Conservation (phyloP, 2,329 filamentous ascomycete species). For the Sclerotinia glacialis region DNA sequence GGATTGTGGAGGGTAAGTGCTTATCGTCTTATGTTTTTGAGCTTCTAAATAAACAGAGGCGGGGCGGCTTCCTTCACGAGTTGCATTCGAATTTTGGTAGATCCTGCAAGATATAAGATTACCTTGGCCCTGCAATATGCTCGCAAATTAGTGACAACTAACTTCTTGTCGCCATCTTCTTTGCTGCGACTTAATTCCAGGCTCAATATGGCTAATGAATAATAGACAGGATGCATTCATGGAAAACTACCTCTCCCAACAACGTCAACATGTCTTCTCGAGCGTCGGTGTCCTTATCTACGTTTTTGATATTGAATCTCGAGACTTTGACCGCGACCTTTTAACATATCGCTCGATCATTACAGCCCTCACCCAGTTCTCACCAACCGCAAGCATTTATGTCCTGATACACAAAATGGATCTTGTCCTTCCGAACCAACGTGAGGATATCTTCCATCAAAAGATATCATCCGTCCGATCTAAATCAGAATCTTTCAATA, state of each 20-base stretch:
- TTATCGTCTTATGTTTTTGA: not conserved
- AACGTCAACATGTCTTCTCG: slow-evolving; percentile 93
- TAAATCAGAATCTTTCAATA: slow-evolving; percentile 69
- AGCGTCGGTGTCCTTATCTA: slow-evolving; percentile 97
- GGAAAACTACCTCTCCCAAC: slow-evolving; percentile 95
- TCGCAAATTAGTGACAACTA: not conserved
- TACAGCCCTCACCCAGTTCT: slow-evolving; percentile 82
- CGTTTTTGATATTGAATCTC: slow-evolving; percentile 97
- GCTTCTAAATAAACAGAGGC: slow-evolving; percentile 7
- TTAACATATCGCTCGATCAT: slow-evolving; percentile 91
- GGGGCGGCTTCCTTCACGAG: not conserved
- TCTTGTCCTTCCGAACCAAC: slow-evolving; percentile 76
- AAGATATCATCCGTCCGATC: slow-evolving; percentile 73
- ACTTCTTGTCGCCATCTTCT: not conserved
- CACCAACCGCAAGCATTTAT: slow-evolving; percentile 78
- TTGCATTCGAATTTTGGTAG: slow-evolving; percentile 1
- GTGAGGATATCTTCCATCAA: slow-evolving; percentile 80
- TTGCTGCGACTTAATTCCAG: not conserved
- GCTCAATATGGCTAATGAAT: slow-evolving; percentile 26
- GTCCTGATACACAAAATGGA: slow-evolving; percentile 99
- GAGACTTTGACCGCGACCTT: slow-evolving; percentile 89
- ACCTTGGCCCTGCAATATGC: not conserved
- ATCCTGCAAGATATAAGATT: not conserved
- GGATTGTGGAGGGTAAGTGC: slow-evolving; percentile 84
- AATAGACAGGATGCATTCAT: slow-evolving; percentile 92